A percentile compares a stretch with the other conserved stretches of the same genome.
These are phyloP conservation scores for Spergularia bocconei DNA, from an alignment of 148 eudicot species.

Conservation along the genomic window DNA sequence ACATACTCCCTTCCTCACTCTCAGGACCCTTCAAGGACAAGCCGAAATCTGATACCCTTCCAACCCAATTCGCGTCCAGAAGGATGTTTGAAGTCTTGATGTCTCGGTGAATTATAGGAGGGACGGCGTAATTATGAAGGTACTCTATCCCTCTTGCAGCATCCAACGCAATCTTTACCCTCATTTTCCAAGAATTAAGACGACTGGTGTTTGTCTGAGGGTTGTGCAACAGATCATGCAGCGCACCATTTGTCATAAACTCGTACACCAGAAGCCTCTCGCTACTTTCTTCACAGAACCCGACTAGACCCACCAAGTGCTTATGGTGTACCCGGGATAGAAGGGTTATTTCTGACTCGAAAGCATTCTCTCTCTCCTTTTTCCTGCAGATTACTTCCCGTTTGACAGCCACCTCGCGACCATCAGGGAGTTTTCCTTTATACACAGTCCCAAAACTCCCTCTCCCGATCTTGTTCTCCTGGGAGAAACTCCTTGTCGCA, in stretches of 20 bases:
- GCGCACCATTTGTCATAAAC: slow-evolving; percentile 52
- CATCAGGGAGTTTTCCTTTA: slow-evolving; percentile 41
- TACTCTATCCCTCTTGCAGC: slow-evolving; percentile 65
- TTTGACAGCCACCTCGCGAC: slow-evolving; percentile 59
- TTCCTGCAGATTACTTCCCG: slow-evolving; percentile 38
- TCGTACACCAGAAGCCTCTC: slow-evolving; percentile 60
- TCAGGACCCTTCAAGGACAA: slow-evolving; percentile 44
- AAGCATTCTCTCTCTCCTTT: slow-evolving; percentile 41
- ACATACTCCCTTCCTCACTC: slow-evolving; percentile 31
- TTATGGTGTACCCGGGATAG: slow-evolving; percentile 62
- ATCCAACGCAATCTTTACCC: slow-evolving; percentile 58
- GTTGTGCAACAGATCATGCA: slow-evolving; percentile 50
- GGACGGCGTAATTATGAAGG: slow-evolving; percentile 64
- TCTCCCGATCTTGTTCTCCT: slow-evolving; percentile 48
- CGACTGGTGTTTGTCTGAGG: slow-evolving; percentile 19
- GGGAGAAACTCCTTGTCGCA: slow-evolving; percentile 45
- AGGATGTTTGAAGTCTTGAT: slow-evolving; percentile 62
- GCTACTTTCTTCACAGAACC: slow-evolving; percentile 47
- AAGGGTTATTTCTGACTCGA: slow-evolving; percentile 37
- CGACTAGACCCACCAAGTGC: slow-evolving; percentile 58
- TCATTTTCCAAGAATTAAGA: slow-evolving; percentile 50
- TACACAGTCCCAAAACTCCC: slow-evolving; percentile 62
- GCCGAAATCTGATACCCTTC: slow-evolving; percentile 60
- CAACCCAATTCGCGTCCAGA: slow-evolving; percentile 56
- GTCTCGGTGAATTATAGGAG: slow-evolving; percentile 65